Evolutionary conservation across 78 protist genomes (phyloP), one percentile per base, ranked within the genome.

Genomic region (Anaeramoeba flamelloides): DNA sequence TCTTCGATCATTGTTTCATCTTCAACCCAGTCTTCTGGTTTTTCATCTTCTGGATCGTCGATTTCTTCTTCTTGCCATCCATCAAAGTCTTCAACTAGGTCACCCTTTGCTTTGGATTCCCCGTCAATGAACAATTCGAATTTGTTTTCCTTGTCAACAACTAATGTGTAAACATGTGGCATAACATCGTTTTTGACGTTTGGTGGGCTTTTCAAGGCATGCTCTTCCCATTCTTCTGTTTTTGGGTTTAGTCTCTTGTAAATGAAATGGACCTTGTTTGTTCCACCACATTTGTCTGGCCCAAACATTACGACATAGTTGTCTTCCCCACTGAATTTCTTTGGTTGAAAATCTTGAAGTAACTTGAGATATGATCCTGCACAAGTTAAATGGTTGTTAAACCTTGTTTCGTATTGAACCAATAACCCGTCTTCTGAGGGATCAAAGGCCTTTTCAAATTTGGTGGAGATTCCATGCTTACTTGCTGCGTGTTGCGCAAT

Each of bases 21-120:
- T 38, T 82, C 85, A 17, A 81, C 83, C 85, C 85, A 82, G 34
- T 82, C 81, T 38, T 26, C 40, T 1, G 85, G 85, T 39, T 82
- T 82, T 1, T 34, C 0, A 38, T 82, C 85, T n/a, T 30, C 1
- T 26, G 77, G 69, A 76, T 82, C 85, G 39, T 40, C 75, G 4
- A 82, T 31, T 32, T 30, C 1, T 82, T 82, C 33, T 0, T 80
- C 74, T n/a, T 65, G 82, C 2, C 2, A 38, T 30, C 77, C 77
- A 22, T n/a, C 38, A 31, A 38, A 39, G 17, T 30, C 31, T 31
- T 1, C 12, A 76, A 39, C 12, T 41, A 76, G 38, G 26, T 22
- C 12, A 30, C 78, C 78, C 22, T 12, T 39, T 17, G 12, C 26
- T 26, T 31, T n/a, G 3, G n/a, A 0, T 40, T 79, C 69, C 34